These are phyloP conservation scores for Celoporthe dispersa DNA, from an alignment of 2,329 filamentous ascomycete species.

Conservation along the genomic window DNA sequence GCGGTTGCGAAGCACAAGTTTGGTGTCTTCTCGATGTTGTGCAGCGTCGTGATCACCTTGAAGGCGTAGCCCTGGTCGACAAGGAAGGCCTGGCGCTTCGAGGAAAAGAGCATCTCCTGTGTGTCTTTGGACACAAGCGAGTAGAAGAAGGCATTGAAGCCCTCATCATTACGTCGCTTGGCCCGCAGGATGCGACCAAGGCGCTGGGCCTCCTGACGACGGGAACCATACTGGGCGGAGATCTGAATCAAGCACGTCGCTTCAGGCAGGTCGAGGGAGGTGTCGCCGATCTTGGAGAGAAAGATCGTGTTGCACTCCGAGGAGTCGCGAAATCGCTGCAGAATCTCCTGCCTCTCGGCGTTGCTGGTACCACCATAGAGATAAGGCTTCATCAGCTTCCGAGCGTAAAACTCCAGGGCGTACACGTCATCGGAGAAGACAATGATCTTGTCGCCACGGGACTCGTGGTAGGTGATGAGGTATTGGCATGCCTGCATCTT, in stretches of 20 bases:
- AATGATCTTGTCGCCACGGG: conserved; percentile 94
- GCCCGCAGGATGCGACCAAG: conserved; percentile 91
- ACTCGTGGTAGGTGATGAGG: conserved; percentile 97
- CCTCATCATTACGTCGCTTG: conserved; percentile 94
- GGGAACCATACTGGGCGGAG: conserved; percentile 95
- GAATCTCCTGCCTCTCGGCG: conserved; percentile 79
- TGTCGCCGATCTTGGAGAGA: conserved; percentile 96
- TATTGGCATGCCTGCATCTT: conserved; percentile 98
- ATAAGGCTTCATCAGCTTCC: conserved; percentile 82
- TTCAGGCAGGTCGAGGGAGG: conserved; percentile 94
- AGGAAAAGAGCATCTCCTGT: conserved; percentile 96
- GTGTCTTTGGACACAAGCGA: conserved; percentile 97
- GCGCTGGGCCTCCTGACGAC: conserved; percentile 93
- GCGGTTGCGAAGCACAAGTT: conserved; percentile 80
- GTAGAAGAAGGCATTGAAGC: conserved; percentile 99
- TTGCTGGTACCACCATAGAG: conserved; percentile 91
- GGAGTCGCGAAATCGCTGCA: conserved; percentile 96
- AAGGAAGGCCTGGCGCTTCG: conserved; percentile 93
- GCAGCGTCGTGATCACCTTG: conserved; percentile 95
- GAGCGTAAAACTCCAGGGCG: conserved; percentile 82
- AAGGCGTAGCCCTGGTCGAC: conserved; percentile 99
- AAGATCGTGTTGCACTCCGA: conserved; percentile 90
- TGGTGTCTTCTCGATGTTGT: conserved; percentile 84
- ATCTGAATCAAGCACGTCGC: conserved; percentile 97
- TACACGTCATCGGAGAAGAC: conserved; percentile 99